Base-by-base conservation (phyloP, 2,329 filamentous ascomycete species). In the Myriangium duriaei region DNA sequence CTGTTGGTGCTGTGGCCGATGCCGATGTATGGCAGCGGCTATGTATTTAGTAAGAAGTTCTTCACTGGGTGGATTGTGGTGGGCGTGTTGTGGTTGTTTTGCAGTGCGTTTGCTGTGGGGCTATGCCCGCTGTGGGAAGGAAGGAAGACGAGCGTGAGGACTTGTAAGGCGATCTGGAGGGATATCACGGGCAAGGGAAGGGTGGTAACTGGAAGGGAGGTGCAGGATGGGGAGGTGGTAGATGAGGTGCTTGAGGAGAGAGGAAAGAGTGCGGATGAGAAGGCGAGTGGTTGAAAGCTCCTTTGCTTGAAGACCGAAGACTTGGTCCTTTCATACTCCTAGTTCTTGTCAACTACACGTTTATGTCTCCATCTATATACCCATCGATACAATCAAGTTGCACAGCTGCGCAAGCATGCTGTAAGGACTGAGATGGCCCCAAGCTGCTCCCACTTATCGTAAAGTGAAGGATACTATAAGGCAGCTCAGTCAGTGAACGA, bases 1-100 rank as follows among this genome's bases (percentile, higher is more conserved):
- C 65, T 93, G 40, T 64, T 94, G 0, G 68, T 94, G 2, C 70
- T 94, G 11, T 94, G 86, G 85, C 86, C 87, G 0, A 88, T 94
- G 71, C 86, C 86, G 1, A 77, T 94, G 75, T 94, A 91, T 53
- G 86, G 84, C 9, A 69, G 70, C 0, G 72, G 72, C 1, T 94
- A 94, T 54, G 71, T 94, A 38, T 92, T 91, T 61, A 76, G 70
- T 57, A 81, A 83, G 65, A 68, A 68, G 15, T 91, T 91, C 65
- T 91, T 88, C 60, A 83, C 80, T 0, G 81, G 81, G 32, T 88
- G 81, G 81, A 36, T 48, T 26, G 38, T 42, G n/a, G 73, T 84
- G 6, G 80, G 79, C 7, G 81, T 91, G 39, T 65, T 87, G 30
- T 91, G 83, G 83, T 70, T 88, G 47, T 85, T 86, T 55, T 74